Evolutionary conservation across 2,329 filamentous ascomycete genomes (phyloP), one percentile per base, ranked within the genome.

Genomic region (Fusarium napiforme): DNA sequence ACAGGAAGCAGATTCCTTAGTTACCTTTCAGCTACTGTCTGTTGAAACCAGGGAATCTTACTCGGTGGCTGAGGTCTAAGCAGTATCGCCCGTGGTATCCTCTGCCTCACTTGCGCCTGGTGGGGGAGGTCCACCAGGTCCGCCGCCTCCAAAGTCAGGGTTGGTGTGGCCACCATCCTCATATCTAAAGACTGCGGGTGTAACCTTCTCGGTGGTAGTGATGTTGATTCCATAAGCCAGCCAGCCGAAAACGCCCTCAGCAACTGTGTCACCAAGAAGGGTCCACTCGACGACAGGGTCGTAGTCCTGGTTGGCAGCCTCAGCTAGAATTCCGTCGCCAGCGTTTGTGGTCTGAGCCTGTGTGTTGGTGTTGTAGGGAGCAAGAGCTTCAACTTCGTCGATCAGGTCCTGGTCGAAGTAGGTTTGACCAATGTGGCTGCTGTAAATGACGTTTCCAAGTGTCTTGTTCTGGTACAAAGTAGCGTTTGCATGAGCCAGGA

Each of bases 341-440:
- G 60, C 63, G 11, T 65, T 66, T 8, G 60, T 66, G 1, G 16
- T 66, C 11, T 87, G 65, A 0, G 74, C 66, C 73, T 85, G 84
- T 0, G 79, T 83, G 78, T 88, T 89, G 60, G 77, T 78, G 46
- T 71, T 79, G 79, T 89, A 88, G 1, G 89, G 88, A 2, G 79
- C 75, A 2, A 82, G 81, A 19, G 79, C 75, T 67, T 90, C 87
- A 55, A 91, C 88, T 16, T 82, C 76, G 6, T 79, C 67, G 63
- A 90, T 85, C 45, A 92, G 85, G 67, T 84, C 83, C 76, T 91
- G 87, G 78, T 91, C 88, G 76, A 90, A 89, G 82, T 90, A 92
- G 59, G 90, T 80, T 79, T 92, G 90, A 21, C 90, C 89, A 46
- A 91, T 85, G 79, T 92, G 89, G 12, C 87, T 86, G 59, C 88